phyloP scores from a whole-genome alignment of 306 rosid species.

The Cucurbita ficifolia region DNA sequence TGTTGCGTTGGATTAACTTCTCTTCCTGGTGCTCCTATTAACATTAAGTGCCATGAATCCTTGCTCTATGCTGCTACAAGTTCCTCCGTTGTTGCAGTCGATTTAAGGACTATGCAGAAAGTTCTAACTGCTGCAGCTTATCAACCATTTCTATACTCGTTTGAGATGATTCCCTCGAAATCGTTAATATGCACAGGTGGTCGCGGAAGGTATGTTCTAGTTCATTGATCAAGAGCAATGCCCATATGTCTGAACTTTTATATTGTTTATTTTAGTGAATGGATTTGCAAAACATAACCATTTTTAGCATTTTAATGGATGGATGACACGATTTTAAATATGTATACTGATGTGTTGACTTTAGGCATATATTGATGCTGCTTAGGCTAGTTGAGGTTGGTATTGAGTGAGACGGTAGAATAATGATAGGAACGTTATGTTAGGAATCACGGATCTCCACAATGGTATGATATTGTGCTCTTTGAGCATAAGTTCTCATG shows the following conservation, averaged over 20 bases:
- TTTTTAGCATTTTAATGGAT: too few species aligned
- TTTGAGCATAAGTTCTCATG: too few species aligned
- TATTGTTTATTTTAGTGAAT: too few species aligned
- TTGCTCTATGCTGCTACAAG: slow-evolving; percentile 57
- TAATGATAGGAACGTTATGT: neutral
- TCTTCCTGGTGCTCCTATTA: slow-evolving; percentile 38
- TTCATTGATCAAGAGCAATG: neutral
- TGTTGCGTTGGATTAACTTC: slow-evolving; percentile 73
- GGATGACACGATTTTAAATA: neutral
- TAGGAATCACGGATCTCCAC: too few species aligned
- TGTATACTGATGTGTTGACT: neutral
- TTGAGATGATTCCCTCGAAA: slow-evolving; percentile 49
- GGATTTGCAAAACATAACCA: too few species aligned
- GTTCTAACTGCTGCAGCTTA: slow-evolving; percentile 38
- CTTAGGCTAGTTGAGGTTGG: neutral
- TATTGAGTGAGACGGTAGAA: neutral
- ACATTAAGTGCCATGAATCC: slow-evolving; percentile 67
- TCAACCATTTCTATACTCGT: slow-evolving; percentile 36
- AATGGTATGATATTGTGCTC: too few species aligned
- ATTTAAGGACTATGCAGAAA: slow-evolving; percentile 72
- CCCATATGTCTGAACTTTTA: neutral
- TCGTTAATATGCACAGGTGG: slow-evolving; percentile 57
- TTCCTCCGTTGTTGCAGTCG: slow-evolving; percentile 49
- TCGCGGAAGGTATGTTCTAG: slow-evolving; percentile 35
- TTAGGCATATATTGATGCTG: neutral